Base-by-base conservation (phyloP, 148 eudicot species). In the Chenopodium quinoa region DNA sequence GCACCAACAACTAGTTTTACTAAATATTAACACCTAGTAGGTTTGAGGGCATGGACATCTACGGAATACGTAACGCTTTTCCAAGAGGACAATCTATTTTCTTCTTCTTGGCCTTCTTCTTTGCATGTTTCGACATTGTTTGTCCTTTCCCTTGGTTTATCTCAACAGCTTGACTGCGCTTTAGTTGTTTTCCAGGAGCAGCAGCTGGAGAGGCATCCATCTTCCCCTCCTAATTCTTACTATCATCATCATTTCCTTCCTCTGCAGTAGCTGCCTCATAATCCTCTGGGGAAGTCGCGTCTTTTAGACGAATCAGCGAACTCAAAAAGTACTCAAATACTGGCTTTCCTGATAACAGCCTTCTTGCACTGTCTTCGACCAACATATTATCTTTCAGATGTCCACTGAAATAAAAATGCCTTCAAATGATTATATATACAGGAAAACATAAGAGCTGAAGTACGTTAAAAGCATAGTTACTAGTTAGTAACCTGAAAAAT, bases 271-370 rank as follows among this genome's bases (percentile, higher is more conserved):
- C 54, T 48, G 46, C 19, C 70, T 77, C 79, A 23, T 56, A n/a
- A 60, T 66, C 67, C 52, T 67, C 76, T 27, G 37, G 46, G 46
- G 22, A 13, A 67, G 58, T 25, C 32, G 2, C 1, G 17, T 73
- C 76, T 52, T 19, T 48, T 13, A 4, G 74, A 27, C 75, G 78
- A 23, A 71, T 32, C 44, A 79, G 48, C 2, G 82, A 85, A 64
- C 73, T 46, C 23, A 85, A 66, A 48, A 85, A 82, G 50, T 70
- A 65, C 75, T 85, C 87, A 16, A 85, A 75, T 19, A 73, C 50
- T 0, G 70, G 22, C 34, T 71, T 82, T 60, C 68, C 52, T 25
- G 83, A 75, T 29, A 75, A 46, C 69, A 85, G 75, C 31, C 75
- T 64, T 54, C 63, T 58, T 20, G 80, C 78, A 75, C 50, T 48